phyloP scores from a whole-genome alignment of 129 eudicot genomes.

The Deinandra increscens region DNA sequence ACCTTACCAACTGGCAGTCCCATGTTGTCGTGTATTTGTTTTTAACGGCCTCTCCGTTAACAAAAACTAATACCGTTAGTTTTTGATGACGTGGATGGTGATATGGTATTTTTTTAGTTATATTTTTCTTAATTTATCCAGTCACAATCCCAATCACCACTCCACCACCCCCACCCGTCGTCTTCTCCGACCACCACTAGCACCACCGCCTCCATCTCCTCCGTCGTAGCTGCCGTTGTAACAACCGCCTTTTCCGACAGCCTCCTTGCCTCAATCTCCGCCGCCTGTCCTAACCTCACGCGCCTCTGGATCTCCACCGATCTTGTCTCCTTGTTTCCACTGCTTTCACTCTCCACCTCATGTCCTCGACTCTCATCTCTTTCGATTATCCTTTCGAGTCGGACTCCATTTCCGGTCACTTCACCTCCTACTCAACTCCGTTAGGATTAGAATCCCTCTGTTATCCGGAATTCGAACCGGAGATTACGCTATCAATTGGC shows the following conservation, averaged over 20 bases:
- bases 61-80: too few species aligned
- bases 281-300: slow-evolving; percentile 44
- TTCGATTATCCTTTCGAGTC: slow-evolving; percentile 38
- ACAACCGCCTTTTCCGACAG: slow-evolving; percentile 28
- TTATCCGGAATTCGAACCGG: slow-evolving; percentile 37
- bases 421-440: slow-evolving; percentile 1
- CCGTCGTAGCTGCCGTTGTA: too few species aligned
- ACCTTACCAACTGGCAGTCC: too few species aligned
- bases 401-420: neutral
- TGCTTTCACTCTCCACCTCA: slow-evolving; percentile 44
- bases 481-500: slow-evolving; percentile 43
- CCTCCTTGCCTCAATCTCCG: slow-evolving; percentile 38
- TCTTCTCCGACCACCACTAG: too few species aligned
- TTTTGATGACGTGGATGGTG: too few species aligned
- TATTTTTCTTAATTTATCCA: too few species aligned
- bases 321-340: slow-evolving; percentile 38
- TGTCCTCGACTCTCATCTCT: slow-evolving; percentile 47
- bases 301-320: slow-evolving; percentile 44
- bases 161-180: too few species aligned
- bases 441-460: slow-evolving; percentile 40
- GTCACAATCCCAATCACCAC: too few species aligned
- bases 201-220: slow-evolving; percentile 16
- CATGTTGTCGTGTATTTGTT: too few species aligned
- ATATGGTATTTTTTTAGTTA: too few species aligned
- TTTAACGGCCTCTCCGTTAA: too few species aligned